Conservation (phyloP, 768 basidiomycete genomes). For the Suillus ampliporus region DNA sequence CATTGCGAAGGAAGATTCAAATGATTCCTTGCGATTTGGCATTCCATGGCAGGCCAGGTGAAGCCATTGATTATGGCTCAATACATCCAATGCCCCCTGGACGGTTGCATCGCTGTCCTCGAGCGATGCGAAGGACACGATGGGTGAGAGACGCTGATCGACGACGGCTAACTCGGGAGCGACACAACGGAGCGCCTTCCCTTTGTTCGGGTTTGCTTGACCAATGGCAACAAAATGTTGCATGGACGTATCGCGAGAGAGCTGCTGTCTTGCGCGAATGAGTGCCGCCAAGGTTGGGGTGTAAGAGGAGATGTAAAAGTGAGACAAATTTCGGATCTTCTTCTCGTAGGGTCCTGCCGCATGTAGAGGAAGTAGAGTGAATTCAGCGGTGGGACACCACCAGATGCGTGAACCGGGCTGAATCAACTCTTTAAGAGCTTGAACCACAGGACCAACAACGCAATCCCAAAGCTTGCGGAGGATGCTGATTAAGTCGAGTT, state of each 20-base stretch:
- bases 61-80: slow-evolving; percentile 16
- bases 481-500: not conserved
- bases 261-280: slow-evolving; percentile 5
- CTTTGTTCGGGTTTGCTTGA: not conserved
- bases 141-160: not conserved
- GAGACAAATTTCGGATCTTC: slow-evolving; percentile 1
- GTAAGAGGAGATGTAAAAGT: slow-evolving; percentile 3
- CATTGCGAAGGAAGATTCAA: slow-evolving; percentile 28
- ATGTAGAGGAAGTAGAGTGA: slow-evolving; percentile 39
- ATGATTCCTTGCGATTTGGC: slow-evolving; percentile 33
- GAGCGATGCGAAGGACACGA: slow-evolving; percentile 13
- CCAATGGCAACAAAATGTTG: not conserved
- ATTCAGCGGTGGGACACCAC: slow-evolving; percentile 16
- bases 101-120: not conserved
- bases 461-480: slow-evolving; percentile 3
- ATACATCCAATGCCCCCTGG: not conserved
- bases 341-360: slow-evolving; percentile 36
- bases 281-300: slow-evolving; percentile 2
- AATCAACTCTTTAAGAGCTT: slow-evolving; percentile 6
- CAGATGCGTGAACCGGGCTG: slow-evolving; percentile 8
- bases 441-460: slow-evolving; percentile 4
- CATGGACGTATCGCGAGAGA: slow-evolving; percentile 19
- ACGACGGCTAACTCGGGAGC: not conserved
- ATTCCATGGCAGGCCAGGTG: slow-evolving; percentile 46
- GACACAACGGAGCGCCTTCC: not conserved